These are phyloP conservation scores for Solanum bulbocastanum DNA, from an alignment of 257 asterid species.

Conservation along the genomic window DNA sequence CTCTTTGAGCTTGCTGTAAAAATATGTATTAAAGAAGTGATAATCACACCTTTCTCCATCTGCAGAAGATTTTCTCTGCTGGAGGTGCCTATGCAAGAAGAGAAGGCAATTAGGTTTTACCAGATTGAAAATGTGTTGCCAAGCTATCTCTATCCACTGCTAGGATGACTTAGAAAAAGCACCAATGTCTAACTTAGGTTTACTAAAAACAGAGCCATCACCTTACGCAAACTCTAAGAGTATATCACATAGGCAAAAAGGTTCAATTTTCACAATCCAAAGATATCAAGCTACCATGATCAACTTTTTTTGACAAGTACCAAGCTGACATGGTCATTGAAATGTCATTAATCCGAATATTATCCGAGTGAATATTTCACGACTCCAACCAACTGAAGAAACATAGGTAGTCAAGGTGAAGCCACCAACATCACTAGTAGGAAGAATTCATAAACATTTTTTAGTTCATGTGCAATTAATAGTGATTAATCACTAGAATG, in stretches of 20 bases:
- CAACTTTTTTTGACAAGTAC: neutral
- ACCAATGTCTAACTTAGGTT: neutral
- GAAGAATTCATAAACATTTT: neutral
- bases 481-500: neutral
- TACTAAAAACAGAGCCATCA: neutral
- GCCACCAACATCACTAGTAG: neutral
- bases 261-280: neutral
- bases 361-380: neutral
- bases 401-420: neutral
- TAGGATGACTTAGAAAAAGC: neutral
- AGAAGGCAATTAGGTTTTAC: neutral
- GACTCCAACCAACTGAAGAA: neutral
- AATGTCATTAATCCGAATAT: neutral
- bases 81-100: conserved; percentile 57
- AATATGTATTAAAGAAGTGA: conserved; percentile 82
- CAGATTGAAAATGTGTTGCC: neutral
- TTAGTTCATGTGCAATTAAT: neutral
- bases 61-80: conserved; percentile 32
- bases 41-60: conserved; percentile 21
- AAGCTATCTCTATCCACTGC: neutral
- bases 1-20: conserved; percentile 71
- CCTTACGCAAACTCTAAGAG: neutral
- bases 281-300: neutral
- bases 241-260: neutral
- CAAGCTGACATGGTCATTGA: neutral